These are phyloP conservation scores for Echinosophora koreensis DNA, from an alignment of 306 rosid species.

Conservation along the genomic window DNA sequence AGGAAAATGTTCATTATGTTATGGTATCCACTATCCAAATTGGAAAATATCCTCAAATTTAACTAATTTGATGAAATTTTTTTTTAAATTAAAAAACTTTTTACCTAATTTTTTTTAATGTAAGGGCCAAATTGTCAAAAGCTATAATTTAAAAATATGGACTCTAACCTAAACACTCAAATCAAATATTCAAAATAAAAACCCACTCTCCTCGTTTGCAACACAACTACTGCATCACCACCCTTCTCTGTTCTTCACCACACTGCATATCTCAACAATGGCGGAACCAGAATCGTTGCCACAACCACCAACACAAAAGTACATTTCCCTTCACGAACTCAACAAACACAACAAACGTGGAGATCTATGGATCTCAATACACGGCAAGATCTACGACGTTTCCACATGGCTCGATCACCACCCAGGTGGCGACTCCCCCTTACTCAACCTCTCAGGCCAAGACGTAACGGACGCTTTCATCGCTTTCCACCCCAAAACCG, in stretches of 20 bases:
- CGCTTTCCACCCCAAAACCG: constrained; percentile 73
- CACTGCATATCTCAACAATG: neutral
- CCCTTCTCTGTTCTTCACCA: neutral
- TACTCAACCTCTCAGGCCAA: constrained; percentile 75
- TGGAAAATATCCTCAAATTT: too few species aligned
- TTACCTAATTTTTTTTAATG: too few species aligned
- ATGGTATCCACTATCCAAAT: too few species aligned
- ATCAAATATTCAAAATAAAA: too few species aligned
- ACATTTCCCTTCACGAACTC: constrained; percentile 45
- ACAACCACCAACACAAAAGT: neutral
- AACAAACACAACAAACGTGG: constrained; percentile 48
- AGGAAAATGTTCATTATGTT: too few species aligned
- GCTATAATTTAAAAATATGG: too few species aligned
- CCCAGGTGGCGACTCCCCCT: constrained; percentile 77
- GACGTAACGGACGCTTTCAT: constrained; percentile 86
- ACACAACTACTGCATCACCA: neutral
- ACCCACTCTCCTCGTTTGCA: too few species aligned
- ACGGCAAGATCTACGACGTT: constrained; percentile 78
- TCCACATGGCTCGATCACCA: constrained; percentile 66
- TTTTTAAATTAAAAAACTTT: too few species aligned
- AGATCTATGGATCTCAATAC: constrained; percentile 80
- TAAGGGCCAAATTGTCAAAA: too few species aligned
- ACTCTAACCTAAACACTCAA: too few species aligned
- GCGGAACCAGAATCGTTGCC: neutral
- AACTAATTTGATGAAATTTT: too few species aligned